Percentiles rank a stretch among this genome's conserved stretches.
phyloP scores from a whole-genome alignment of 148 eudicot genomes.

The Spergularia bocconei region DNA sequence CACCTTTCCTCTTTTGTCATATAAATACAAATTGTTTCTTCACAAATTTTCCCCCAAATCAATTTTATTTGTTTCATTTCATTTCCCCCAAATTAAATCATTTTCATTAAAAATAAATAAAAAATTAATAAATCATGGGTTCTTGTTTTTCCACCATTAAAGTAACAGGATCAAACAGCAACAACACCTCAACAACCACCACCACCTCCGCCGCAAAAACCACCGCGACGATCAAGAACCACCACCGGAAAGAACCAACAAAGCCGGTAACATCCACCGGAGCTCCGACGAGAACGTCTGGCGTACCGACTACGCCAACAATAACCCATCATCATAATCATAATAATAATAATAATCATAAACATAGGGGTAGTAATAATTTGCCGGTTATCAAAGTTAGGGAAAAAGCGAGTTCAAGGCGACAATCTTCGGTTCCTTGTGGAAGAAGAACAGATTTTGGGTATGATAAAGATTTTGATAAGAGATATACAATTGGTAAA shows the following conservation, averaged over 20 bases:
- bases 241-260: constrained; percentile 6
- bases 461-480: constrained; percentile 71
- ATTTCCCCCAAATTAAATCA: neutral
- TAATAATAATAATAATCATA: neutral
- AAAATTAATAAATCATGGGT: constrained; percentile 43
- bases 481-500: constrained; percentile 65
- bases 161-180: constrained; percentile 62
- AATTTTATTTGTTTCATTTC: too few species aligned
- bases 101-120: neutral
- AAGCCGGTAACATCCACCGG: neutral
- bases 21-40: neutral
- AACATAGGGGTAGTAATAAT: constrained; percentile 20
- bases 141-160: constrained; percentile 55
- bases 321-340: constrained; percentile 21
- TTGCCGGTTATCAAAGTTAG: neutral
- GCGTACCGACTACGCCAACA: constrained; percentile 14
- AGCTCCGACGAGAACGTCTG: constrained; percentile 23
- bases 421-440: constrained; percentile 45
- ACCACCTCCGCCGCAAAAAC: constrained; percentile 23
- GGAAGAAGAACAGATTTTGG: constrained; percentile 96
- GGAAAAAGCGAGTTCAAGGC: constrained; percentile 26
- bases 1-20: neutral
- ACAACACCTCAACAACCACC: constrained; percentile 2
- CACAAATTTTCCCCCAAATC: neutral
- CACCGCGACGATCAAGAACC: neutral